These are phyloP conservation scores for Apiospora arundinis DNA, from an alignment of 2,329 filamentous ascomycete species.

Conservation along the genomic window DNA sequence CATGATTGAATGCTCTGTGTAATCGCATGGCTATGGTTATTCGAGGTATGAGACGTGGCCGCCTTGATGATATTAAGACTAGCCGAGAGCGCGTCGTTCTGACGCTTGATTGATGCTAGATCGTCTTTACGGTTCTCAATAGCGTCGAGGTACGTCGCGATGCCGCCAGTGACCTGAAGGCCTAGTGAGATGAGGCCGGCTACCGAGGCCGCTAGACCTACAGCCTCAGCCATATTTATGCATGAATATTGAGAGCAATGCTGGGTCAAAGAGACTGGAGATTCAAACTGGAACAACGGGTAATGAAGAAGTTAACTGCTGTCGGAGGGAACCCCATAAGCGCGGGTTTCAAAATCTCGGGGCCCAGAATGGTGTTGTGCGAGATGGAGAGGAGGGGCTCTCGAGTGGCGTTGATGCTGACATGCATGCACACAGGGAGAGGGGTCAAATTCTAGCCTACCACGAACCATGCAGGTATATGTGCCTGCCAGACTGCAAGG, in stretches of 20 bases:
- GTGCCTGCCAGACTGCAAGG: too few species aligned
- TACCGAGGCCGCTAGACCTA: conserved; percentile 27
- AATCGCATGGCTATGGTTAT: neutral
- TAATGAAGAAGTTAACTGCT: neutral
- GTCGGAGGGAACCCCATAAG: neutral
- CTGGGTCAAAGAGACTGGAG: neutral
- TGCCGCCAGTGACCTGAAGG: conserved; percentile 4
- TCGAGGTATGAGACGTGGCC: neutral
- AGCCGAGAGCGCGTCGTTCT: conserved; percentile 16
- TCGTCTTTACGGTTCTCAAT: conserved; percentile 9
- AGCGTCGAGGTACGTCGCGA: conserved; percentile 15
- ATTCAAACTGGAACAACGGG: neutral
- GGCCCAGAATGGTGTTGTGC: neutral
- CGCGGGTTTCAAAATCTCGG: neutral
- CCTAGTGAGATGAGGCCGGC: conserved; percentile 21
- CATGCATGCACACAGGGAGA: too few species aligned
- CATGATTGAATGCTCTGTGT: conserved; percentile 17
- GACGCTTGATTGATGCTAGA: neutral
- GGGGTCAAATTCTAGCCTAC: too few species aligned
- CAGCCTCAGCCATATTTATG: conserved; percentile 27
- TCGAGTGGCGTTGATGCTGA: too few species aligned
- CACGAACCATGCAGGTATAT: too few species aligned
- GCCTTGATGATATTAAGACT: conserved; percentile 15
- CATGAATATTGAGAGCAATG: neutral
- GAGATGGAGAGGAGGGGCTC: neutral